These are phyloP conservation scores for Ganoderma sinense DNA, from an alignment of 1,284 basidiomycete species.

Conservation along the genomic window DNA sequence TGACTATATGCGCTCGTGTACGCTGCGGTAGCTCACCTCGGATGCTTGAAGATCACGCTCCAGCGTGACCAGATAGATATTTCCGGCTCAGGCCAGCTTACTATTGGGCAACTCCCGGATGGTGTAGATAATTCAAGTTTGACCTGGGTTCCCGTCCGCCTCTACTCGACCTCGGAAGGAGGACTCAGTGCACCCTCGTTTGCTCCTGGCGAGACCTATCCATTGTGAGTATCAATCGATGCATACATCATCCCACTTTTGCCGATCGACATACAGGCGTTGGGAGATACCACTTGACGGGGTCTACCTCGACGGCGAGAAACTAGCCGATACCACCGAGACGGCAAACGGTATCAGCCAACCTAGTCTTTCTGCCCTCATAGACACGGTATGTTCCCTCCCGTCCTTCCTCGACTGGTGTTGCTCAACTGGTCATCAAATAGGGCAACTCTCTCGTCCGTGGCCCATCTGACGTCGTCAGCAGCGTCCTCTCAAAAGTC, in stretches of 20 bases:
- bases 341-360: slow-evolving; percentile 43
- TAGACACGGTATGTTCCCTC: slow-evolving; percentile 47
- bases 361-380: slow-evolving; percentile 51
- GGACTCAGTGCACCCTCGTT: slow-evolving; percentile 46
- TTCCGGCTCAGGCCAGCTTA: slow-evolving; percentile 46
- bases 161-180: slow-evolving; percentile 46
- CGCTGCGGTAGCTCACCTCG: background rate
- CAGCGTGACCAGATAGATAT: slow-evolving; percentile 51
- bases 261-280: slow-evolving; percentile 43
- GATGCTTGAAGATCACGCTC: slow-evolving; percentile 40
- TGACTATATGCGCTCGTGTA: background rate
- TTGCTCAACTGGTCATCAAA: background rate
- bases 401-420: background rate
- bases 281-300: slow-evolving; percentile 68
- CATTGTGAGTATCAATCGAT: slow-evolving; percentile 36
- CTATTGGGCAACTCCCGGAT: slow-evolving; percentile 49
- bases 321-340: slow-evolving; percentile 52
- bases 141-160: slow-evolving; percentile 52
- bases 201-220: slow-evolving; percentile 45
- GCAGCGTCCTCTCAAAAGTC: slow-evolving; percentile 48
- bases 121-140: slow-evolving; percentile 48
- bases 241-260: background rate
- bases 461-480: slow-evolving; percentile 46
- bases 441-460: slow-evolving; percentile 48
- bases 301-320: slow-evolving; percentile 61